phyloP scores from a whole-genome alignment of 345 rosid genomes.

The Kandelia obovata region DNA sequence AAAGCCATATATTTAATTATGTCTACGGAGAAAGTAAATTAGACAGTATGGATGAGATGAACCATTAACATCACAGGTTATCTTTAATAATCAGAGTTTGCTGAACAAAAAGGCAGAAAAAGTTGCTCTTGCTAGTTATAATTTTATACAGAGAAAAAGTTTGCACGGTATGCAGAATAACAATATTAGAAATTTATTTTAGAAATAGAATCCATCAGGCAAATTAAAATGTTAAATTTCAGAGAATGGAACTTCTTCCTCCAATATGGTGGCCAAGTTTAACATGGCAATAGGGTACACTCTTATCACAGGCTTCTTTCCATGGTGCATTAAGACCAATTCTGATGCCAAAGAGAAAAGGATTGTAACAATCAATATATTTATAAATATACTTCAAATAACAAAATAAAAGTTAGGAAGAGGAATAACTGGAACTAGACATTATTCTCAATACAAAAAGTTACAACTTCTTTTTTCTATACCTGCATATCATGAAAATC shows the following conservation, averaged over 20 bases:
- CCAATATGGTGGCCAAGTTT: not conserved
- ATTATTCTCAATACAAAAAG: not conserved
- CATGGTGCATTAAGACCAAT: not conserved
- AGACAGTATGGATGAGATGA: not conserved
- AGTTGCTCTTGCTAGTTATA: not conserved
- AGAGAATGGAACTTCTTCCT: not conserved
- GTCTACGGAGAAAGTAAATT: too few species aligned
- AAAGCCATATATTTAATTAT: too few species aligned
- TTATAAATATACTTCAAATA: conserved; percentile 3
- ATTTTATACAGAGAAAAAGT: too few species aligned
- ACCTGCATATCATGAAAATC: conserved; percentile 99
- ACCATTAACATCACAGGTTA: not conserved
- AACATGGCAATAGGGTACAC: not conserved
- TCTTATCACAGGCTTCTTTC: not conserved
- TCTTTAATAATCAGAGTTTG: conserved; percentile 2
- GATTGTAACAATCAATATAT: not conserved
- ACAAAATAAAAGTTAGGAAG: not conserved
- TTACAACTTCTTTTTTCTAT: conserved; percentile 6
- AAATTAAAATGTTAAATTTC: not conserved
- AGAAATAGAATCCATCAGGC: conserved; percentile 1
- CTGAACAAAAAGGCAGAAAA: not conserved
- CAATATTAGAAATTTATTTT: not conserved
- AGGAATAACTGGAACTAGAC: not conserved
- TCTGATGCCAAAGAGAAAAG: not conserved
- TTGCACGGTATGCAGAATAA: too few species aligned